phyloP scores from a whole-genome alignment of 768 basidiomycete species.

The Hericium coralloides region DNA sequence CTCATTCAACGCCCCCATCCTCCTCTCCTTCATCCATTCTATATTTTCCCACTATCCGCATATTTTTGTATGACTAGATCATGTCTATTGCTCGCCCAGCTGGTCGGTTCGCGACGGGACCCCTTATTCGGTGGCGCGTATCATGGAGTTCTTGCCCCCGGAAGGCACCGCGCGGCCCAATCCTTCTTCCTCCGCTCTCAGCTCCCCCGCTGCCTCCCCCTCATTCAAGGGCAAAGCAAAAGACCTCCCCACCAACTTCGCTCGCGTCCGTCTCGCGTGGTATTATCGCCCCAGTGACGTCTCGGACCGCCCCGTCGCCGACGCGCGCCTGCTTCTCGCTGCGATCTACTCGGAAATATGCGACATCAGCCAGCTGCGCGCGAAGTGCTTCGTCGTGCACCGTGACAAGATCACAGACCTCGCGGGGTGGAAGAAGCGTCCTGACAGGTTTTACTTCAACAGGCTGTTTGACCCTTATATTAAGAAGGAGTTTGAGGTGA shows the following conservation, averaged over 20 bases:
- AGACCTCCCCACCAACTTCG: conserved; percentile 53
- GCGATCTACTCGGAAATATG: conserved; percentile 96
- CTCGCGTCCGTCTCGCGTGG: conserved; percentile 87
- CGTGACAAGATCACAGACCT: conserved; percentile 93
- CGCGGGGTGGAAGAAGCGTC: conserved; percentile 86
- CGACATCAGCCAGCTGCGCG: conserved; percentile 89
- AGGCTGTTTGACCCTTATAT: conserved; percentile 96
- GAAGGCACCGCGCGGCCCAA: conserved; percentile 42
- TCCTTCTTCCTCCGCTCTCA: conserved; percentile 3
- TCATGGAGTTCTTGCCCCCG: conserved; percentile 92
- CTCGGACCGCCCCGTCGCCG: conserved; percentile 82
- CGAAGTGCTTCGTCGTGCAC: conserved; percentile 90
- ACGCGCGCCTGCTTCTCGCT: conserved; percentile 86
- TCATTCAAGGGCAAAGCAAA: conserved; percentile 49
- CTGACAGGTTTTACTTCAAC: conserved; percentile 95
- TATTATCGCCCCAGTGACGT: conserved; percentile 97
- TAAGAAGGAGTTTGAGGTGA: conserved; percentile 96
- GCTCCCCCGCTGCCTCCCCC: conserved; percentile 3
- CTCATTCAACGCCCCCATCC: background rate
- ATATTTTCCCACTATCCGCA: background rate
- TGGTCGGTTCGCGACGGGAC: conserved; percentile 91
- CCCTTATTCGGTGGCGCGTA: conserved; percentile 90
- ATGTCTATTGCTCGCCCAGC: conserved; percentile 92
- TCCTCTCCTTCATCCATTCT: background rate
- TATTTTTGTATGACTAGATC: conserved; percentile 51